A percentile compares a stretch with the other conserved stretches of the same genome.
phyloP scores from a whole-genome alignment of 352 stramenopile species.

The Phytophthora chlamydospora region DNA sequence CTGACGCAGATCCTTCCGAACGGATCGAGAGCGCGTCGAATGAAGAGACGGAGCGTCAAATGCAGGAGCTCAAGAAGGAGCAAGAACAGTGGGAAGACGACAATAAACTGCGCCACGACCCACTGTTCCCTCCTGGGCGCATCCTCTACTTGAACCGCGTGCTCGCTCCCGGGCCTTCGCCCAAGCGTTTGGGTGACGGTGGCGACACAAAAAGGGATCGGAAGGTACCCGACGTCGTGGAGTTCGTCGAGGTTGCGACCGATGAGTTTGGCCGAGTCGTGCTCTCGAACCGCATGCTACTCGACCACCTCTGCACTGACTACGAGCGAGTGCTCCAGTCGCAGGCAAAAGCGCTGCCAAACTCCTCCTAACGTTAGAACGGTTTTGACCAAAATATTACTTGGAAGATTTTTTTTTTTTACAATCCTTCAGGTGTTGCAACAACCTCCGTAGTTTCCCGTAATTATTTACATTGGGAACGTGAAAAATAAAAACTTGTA shows the following conservation, averaged over 20 bases:
- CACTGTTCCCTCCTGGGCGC: conserved; percentile 71
- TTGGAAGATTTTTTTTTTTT: too few relatives aligned
- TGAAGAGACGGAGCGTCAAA: conserved; percentile 25
- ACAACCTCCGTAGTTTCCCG: too few relatives aligned
- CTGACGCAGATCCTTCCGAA: conserved; percentile 25
- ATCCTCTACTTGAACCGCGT: conserved; percentile 74
- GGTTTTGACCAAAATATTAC: background rate
- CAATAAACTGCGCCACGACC: conserved; percentile 50
- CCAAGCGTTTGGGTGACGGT: conserved; percentile 5
- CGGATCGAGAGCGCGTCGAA: conserved; percentile 20
- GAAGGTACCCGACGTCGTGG: conserved; percentile 36
- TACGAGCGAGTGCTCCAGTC: conserved; percentile 72
- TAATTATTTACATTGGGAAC: too few relatives aligned
- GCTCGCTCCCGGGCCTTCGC: conserved; percentile 18
- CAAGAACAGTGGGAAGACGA: conserved; percentile 35
- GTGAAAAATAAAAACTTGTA: too few relatives aligned
- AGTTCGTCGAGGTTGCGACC: conserved; percentile 68
- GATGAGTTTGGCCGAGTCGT: conserved; percentile 77
- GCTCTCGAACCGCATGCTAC: conserved; percentile 84
- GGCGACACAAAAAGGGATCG: conserved; percentile 6
- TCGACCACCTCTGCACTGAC: conserved; percentile 86
- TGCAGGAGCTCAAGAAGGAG: conserved; percentile 24
- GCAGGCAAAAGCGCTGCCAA: conserved; percentile 20
- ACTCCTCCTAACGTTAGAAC: conserved; percentile 1
- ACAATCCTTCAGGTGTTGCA: too few relatives aligned